Base-by-base conservation (phyloP, 495 filamentous ascomycete species). In the Pyrenula massariospora region DNA sequence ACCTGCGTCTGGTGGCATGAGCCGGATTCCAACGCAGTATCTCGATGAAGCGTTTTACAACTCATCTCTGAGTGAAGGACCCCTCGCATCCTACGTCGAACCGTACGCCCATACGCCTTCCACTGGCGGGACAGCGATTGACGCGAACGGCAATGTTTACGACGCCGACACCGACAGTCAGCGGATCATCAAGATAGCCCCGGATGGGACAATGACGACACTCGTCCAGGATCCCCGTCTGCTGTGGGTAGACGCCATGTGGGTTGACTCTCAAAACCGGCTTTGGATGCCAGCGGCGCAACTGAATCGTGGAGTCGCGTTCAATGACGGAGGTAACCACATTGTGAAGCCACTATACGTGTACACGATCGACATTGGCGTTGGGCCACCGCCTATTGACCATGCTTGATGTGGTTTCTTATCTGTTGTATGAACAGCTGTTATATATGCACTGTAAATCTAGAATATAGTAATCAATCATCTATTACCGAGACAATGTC, bases 211-310 rank as follows among this genome's bases (percentile, higher is more conserved):
- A 42, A 42, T 42, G 31, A 63, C 60, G 3, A 55, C 62, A 25
- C 59, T 69, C 5, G 56, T 66, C 20, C 61, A 65, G 54, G 65
- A 69, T 57, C 61, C 63, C 48, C 49, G 56, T 2, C 50, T 69
- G 47, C 52, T 69, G 24, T 69, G 65, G 63, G 62, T 64, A 0
- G 66, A 69, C 52, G 59, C 63, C 15, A 65, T 68, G 64, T 66
- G 66, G 66, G 55, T 66, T 23, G 60, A 62, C 48, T 19, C 58
- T 10, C 51, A 65, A 20, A 55, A 60, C 36, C 54, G 56, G 56
- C 57, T 68, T 2, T 68, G 66, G 64, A 60, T 68, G 54, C 63
- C 60, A 5, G 64, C 66, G 15, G 60, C 57, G 22, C 66, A 66
- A 58, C 52, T 68, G 62, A 42, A 42, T 42, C 31, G 31, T 5